Evolutionary conservation across 2,329 filamentous ascomycete genomes (phyloP).

Genomic region (Pseudogymnoascus sp.): DNA sequence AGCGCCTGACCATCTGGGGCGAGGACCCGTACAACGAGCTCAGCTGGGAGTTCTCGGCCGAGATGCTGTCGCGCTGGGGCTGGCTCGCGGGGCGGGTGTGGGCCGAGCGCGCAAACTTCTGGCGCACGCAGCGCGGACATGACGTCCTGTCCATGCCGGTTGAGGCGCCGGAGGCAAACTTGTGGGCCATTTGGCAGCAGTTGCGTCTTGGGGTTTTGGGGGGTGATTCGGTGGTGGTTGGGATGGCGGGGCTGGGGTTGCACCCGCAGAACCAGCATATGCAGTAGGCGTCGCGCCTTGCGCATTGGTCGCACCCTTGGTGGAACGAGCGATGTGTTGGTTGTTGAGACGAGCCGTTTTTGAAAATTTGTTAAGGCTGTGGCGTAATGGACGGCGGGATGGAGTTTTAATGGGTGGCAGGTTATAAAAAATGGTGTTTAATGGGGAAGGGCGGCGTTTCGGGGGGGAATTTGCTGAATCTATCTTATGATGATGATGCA

Average conservation of each 20-base stretch:
- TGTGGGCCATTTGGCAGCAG: neutral
- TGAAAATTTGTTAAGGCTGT: neutral
- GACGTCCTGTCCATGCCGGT: neutral
- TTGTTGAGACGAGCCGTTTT: neutral
- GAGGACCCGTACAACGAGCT: constrained; percentile 34
- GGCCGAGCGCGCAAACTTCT: constrained; percentile 33
- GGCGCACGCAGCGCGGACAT: constrained; percentile 30
- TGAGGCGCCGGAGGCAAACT: neutral
- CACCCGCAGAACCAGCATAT: neutral
- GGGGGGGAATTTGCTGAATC: neutral
- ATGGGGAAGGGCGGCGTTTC: neutral
- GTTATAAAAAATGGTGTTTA: neutral
- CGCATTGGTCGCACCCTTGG: neutral
- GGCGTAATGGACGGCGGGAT: neutral
- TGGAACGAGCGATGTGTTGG: neutral
- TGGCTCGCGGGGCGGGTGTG: constrained; percentile 32
- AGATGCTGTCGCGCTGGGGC: constrained; percentile 32
- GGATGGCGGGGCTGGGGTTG: neutral
- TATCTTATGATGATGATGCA: neutral
- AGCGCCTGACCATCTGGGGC: constrained; percentile 35
- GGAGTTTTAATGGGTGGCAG: neutral
- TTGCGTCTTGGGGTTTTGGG: neutral
- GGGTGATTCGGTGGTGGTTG: neutral
- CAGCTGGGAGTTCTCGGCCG: constrained; percentile 35
- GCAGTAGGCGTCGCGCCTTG: neutral